phyloP scores from a whole-genome alignment of 2,329 filamentous ascomycete genomes.

The Venturia carpophila region DNA sequence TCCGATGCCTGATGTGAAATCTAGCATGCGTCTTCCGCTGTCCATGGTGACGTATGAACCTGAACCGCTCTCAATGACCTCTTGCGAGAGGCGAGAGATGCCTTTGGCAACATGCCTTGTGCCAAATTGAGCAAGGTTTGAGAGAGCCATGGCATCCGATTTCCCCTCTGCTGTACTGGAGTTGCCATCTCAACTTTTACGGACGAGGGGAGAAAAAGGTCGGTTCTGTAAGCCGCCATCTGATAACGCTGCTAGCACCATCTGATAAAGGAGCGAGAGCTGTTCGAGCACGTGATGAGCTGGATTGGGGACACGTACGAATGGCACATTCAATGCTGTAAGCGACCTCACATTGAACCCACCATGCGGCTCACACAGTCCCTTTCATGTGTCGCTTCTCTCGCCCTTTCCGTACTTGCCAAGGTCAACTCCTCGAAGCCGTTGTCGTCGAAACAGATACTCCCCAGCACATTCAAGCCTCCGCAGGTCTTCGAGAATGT shows the following conservation, averaged over 20 bases:
- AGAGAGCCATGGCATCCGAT: slow-evolving; percentile 1
- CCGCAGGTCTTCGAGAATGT: slow-evolving; percentile 88
- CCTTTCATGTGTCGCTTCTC: slow-evolving; percentile 42
- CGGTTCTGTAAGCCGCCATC: not conserved
- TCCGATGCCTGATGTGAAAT: slow-evolving; percentile 32
- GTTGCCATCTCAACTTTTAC: not conserved
- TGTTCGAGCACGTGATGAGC: not conserved
- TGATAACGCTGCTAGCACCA: not conserved
- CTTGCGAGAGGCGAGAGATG: slow-evolving; percentile 12
- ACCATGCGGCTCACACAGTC: slow-evolving; percentile 20
- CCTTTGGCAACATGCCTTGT: slow-evolving; percentile 16
- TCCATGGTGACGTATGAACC: slow-evolving; percentile 30
- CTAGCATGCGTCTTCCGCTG: slow-evolving; percentile 26
- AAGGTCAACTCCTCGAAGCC: slow-evolving; percentile 54
- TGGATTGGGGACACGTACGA: not conserved
- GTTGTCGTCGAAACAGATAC: slow-evolving; percentile 43
- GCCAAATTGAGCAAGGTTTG: slow-evolving; percentile 9
- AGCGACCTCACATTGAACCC: not conserved
- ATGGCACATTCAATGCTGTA: not conserved
- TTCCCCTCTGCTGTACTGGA: not conserved
- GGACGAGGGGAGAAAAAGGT: not conserved
- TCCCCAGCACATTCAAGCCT: slow-evolving; percentile 59
- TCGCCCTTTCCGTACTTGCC: slow-evolving; percentile 51
- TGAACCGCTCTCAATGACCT: slow-evolving; percentile 25
- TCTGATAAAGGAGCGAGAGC: not conserved